These are phyloP conservation scores for Pseudogymnoascus sp. DNA, from an alignment of 2,329 filamentous ascomycete species.

Conservation along the genomic window DNA sequence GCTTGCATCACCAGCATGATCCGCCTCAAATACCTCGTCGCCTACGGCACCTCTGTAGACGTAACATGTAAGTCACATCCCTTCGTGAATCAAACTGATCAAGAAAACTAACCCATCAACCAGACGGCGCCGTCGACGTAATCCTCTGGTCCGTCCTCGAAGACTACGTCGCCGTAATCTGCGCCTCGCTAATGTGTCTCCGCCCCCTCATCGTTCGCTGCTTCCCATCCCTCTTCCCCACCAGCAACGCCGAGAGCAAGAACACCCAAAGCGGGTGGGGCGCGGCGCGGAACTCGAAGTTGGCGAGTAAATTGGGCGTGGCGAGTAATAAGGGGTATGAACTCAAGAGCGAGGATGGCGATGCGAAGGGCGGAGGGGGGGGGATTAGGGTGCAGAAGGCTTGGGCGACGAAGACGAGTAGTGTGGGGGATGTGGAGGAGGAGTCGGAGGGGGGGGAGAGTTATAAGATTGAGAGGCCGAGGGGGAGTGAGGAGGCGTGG, in stretches of 20 bases:
- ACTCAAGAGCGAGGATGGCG: not conserved
- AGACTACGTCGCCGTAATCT: slow-evolving; percentile 35
- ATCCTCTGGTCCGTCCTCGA: slow-evolving; percentile 33
- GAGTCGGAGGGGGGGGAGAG: not conserved
- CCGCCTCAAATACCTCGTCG: slow-evolving; percentile 55
- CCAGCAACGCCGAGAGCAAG: not conserved
- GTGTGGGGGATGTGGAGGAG: not conserved
- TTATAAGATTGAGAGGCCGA: not conserved
- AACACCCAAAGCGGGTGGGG: not conserved
- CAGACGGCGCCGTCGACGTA: slow-evolving; percentile 29
- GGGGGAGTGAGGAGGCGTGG: not conserved
- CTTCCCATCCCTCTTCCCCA: not conserved
- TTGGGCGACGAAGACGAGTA: not conserved
- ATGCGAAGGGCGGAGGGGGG: not conserved
- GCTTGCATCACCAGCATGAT: slow-evolving; percentile 49
- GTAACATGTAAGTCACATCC: slow-evolving; percentile 20
- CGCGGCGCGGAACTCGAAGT: not conserved
- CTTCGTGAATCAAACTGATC: not conserved
- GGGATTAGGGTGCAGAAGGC: not conserved
- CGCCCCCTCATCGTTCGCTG: slow-evolving; percentile 33
- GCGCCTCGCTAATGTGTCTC: slow-evolving; percentile 37
- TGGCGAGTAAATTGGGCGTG: not conserved
- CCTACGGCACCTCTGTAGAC: slow-evolving; percentile 20
- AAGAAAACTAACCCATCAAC: not conserved
- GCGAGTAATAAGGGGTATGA: not conserved